Conservation (phyloP, 2,329 filamentous ascomycete genomes). For the Alternaria sp. region DNA sequence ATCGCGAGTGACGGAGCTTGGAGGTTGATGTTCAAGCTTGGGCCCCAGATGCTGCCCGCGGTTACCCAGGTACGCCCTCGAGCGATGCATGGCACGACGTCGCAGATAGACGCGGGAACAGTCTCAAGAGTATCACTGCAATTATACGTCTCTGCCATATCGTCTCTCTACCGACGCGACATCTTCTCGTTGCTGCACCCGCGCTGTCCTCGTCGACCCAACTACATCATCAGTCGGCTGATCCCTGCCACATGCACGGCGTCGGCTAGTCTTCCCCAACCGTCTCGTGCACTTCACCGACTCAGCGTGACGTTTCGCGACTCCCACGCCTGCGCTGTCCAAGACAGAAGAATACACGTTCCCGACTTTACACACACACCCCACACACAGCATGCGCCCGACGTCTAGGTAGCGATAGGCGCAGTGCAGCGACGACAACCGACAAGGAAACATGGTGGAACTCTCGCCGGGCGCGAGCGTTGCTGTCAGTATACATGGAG, state of each 20-base stretch:
- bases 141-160: neutral
- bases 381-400: slow-evolving; percentile 39
- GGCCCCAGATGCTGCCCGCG: slow-evolving; percentile 23
- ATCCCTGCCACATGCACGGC: slow-evolving; percentile 37
- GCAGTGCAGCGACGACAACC: slow-evolving; percentile 29
- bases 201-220: slow-evolving; percentile 12
- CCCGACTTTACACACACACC: slow-evolving; percentile 4
- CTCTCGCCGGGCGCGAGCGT: slow-evolving; percentile 54
- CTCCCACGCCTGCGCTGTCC: slow-evolving; percentile 3
- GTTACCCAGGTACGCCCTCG: neutral
- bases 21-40: slow-evolving; percentile 34
- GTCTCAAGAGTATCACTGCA: neutral
- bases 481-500: slow-evolving; percentile 44
- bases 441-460: slow-evolving; percentile 48
- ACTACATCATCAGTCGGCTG: slow-evolving; percentile 43
- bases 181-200: slow-evolving; percentile 2
- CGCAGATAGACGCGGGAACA: slow-evolving; percentile 10
- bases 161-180: slow-evolving; percentile 4
- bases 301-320: slow-evolving; percentile 39
- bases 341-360: neutral
- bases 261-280: slow-evolving; percentile 34
- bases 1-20: slow-evolving; percentile 36
- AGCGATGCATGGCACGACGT: slow-evolving; percentile 7
- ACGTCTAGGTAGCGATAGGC: slow-evolving; percentile 42
- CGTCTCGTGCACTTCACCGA: slow-evolving; percentile 40